Conservation (phyloP, 805 yeast genomes). For the Metschnikowia arizonensis region DNA sequence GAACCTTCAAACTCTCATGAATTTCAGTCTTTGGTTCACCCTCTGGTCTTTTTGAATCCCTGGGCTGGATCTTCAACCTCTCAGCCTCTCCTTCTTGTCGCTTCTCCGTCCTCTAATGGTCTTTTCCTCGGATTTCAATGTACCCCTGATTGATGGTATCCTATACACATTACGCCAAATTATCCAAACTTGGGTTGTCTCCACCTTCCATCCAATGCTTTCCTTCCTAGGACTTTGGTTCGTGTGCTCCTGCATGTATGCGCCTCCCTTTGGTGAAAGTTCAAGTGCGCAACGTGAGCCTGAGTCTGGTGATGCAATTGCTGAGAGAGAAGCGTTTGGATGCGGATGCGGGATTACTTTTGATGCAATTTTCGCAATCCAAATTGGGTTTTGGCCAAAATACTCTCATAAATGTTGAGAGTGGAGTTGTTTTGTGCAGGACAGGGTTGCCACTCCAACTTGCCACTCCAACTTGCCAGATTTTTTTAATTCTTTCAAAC, state of each 20-base stretch:
- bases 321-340: not conserved
- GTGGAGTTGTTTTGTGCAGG: not conserved
- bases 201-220: not conserved
- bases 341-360: not conserved
- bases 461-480: too few species aligned
- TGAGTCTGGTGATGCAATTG: not conserved
- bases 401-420: not conserved
- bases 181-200: too few species aligned
- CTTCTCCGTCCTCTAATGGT: conserved; percentile 1
- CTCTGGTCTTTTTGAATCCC: too few species aligned
- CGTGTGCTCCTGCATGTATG: conserved; percentile 3
- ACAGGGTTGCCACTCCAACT: not conserved
- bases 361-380: not conserved
- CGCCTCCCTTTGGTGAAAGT: not conserved
- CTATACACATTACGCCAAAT: too few species aligned
- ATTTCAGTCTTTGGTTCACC: too few species aligned
- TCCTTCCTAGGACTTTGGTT: not conserved
- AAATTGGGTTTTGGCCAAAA: not conserved
- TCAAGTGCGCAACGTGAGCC: conserved; percentile 1
- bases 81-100: conserved; percentile 1
- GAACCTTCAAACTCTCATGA: too few species aligned
- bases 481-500: too few species aligned
- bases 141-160: too few species aligned
- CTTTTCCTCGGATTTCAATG: conserved; percentile 1
- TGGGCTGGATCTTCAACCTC: too few species aligned